Percentiles rank a stretch among this genome's conserved stretches.
phyloP scores from a whole-genome alignment of 768 basidiomycete species.

The Leccinum imitatum region DNA sequence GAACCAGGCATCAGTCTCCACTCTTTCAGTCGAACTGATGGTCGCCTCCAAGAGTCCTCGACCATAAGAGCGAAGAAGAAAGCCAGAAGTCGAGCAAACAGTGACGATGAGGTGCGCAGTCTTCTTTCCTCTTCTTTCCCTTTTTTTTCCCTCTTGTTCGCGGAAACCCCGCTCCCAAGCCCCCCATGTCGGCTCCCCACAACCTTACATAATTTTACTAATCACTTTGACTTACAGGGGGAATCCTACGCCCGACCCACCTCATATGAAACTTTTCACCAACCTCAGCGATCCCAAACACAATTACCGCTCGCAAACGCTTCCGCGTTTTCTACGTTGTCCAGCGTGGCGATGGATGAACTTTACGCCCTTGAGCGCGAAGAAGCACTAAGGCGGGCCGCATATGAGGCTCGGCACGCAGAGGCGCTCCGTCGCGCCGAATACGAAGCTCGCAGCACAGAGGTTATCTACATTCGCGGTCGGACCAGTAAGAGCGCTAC shows the following conservation, averaged over 20 bases:
- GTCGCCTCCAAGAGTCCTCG: constrained; percentile 24
- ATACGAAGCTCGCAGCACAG: constrained; percentile 53
- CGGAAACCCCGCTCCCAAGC: constrained; percentile 5
- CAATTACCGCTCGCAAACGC: constrained; percentile 32
- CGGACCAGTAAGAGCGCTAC: constrained; percentile 62
- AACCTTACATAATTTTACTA: constrained; percentile 28
- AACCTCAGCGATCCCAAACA: constrained; percentile 29
- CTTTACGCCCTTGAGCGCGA: constrained; percentile 85
- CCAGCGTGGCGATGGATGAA: constrained; percentile 83
- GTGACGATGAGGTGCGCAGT: constrained; percentile 77
- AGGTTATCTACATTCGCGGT: constrained; percentile 38
- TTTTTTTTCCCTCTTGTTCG: not conserved
- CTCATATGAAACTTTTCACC: constrained; percentile 41
- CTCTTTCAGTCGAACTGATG: constrained; percentile 21
- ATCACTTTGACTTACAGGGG: constrained; percentile 35
- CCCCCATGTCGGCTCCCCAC: constrained; percentile 25
- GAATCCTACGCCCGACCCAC: constrained; percentile 62
- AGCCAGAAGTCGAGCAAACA: constrained; percentile 74
- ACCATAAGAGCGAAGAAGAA: constrained; percentile 64
- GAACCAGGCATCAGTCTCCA: constrained; percentile 29
- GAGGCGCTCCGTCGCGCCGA: constrained; percentile 66
- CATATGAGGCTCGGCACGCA: constrained; percentile 78
- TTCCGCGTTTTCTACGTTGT: constrained; percentile 64
- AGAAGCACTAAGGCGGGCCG: constrained; percentile 82
- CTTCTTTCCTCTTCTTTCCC: not conserved